phyloP scores from a whole-genome alignment of 306 rosid species.

The Castanea mollissima region DNA sequence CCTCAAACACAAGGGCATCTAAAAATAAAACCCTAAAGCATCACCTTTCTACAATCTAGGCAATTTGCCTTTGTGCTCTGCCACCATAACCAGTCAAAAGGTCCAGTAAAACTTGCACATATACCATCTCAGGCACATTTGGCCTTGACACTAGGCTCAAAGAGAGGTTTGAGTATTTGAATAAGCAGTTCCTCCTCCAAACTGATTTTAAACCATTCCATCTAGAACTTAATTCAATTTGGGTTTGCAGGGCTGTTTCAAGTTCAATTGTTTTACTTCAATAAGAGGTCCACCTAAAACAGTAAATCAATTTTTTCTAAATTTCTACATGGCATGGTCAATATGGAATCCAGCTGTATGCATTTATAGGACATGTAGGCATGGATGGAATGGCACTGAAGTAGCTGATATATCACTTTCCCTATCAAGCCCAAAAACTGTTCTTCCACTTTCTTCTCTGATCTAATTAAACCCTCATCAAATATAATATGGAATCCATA shows the following conservation, averaged over 20 bases:
- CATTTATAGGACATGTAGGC: slow-evolving; percentile 30
- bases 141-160: neutral
- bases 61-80: neutral
- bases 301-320: neutral
- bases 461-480: neutral
- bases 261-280: neutral
- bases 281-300: neutral
- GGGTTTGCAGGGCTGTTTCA: neutral
- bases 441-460: slow-evolving; percentile 16
- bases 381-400: slow-evolving; percentile 19
- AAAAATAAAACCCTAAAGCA: neutral
- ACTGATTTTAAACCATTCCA: neutral
- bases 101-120: neutral
- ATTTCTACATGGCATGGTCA: neutral
- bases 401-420: slow-evolving; percentile 36
- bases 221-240: neutral
- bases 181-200: neutral
- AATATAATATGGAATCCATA: neutral
- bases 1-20: neutral
- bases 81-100: neutral
- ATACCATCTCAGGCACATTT: neutral
- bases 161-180: neutral
- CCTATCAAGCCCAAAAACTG: slow-evolving; percentile 5
- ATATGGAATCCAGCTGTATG: slow-evolving; percentile 19
- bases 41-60: neutral